Base-by-base conservation (phyloP, 495 filamentous ascomycete species). In the Astrocystis sublimbata region DNA sequence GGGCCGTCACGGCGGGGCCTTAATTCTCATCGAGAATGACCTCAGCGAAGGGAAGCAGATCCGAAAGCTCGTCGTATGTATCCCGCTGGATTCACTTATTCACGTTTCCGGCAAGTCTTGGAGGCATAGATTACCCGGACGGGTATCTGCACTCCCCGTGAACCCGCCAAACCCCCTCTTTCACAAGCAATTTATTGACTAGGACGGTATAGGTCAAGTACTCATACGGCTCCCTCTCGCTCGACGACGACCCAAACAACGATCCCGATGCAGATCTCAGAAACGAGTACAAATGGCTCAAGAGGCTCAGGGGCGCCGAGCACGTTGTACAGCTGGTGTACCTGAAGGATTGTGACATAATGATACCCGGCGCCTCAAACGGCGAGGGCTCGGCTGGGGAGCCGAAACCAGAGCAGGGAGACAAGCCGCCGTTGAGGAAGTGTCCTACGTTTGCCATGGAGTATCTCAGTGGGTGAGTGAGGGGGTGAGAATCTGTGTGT, bases 401-500 rank as follows among this genome's bases (percentile, higher is more conserved):
- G 15, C 24, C 42, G 3, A 23, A 4, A 5, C 38, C n/a, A 17
- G 19, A 41, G n/a, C 38, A 41, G 38, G 31, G 0, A 23, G 26
- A 31, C 9, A 15, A 13, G 21, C 42, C 21, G 42, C 42, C 1
- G 4, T 10, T 12, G 33, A 38, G 51, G 12, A 10, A 6, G 1
- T 54, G 31, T 40, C 54, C 54, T 24, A 45, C 54, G 24, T 58
- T 58, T 45, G 54, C 54, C 0, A 15, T 46, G 6, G 54, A 58
- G 38, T 58, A 45, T 28, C 19, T 58, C 21, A 1, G 1, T 1
- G 13, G 41, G 54, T 58, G 17, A 31, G 38, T 45, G 7, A n/a
- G n/a, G n/a, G n/a, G n/a, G n/a, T n/a, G n/a, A n/a, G n/a, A n/a
- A 19, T 17, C 40, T 19, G 15, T 28, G 24, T 6, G 1, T n/a